Conservation (phyloP, 2,329 filamentous ascomycete species). For the Aspergillus sp. region DNA sequence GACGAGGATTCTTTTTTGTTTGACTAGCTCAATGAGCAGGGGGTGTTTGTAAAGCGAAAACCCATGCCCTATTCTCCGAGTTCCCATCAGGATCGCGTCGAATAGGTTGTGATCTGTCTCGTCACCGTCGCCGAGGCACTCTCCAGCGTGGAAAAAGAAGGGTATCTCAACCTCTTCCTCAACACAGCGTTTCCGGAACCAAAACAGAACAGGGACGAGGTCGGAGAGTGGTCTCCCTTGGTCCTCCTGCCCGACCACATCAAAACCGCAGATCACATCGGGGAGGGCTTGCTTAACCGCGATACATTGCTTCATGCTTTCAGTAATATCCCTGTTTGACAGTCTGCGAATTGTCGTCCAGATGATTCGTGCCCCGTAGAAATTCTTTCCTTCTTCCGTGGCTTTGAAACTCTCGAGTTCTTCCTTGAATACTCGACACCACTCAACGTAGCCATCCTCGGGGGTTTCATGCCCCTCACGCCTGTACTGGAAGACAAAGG, state of each 20-base stretch:
- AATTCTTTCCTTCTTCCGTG: constrained; percentile 64
- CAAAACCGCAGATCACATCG: constrained; percentile 77
- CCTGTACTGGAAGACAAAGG: constrained; percentile 68
- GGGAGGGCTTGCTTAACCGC: constrained; percentile 74
- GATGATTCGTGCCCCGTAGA: constrained; percentile 82
- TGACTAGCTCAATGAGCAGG: constrained; percentile 79
- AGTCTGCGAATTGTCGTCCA: constrained; percentile 71
- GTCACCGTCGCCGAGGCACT: constrained; percentile 75
- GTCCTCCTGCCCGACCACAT: constrained; percentile 86
- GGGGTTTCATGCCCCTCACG: constrained; percentile 59
- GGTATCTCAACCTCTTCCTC: constrained; percentile 76
- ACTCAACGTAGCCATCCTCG: constrained; percentile 63
- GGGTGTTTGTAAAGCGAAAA: constrained; percentile 91
- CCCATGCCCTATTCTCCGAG: constrained; percentile 82
- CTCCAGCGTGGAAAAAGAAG: constrained; percentile 94
- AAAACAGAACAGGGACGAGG: constrained; percentile 79
- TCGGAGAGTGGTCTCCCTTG: constrained; percentile 69
- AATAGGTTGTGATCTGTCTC: constrained; percentile 79
- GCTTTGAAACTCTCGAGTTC: constrained; percentile 72
- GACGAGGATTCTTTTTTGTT: constrained; percentile 79
- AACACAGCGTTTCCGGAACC: constrained; percentile 83
- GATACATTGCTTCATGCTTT: constrained; percentile 86
- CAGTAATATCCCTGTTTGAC: constrained; percentile 61
- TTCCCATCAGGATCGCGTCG: constrained; percentile 81
- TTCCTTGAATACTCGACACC: constrained; percentile 70